phyloP scores from a whole-genome alignment of 164 flowering plant genomes.

The Magnolia kwangsiensis region DNA sequence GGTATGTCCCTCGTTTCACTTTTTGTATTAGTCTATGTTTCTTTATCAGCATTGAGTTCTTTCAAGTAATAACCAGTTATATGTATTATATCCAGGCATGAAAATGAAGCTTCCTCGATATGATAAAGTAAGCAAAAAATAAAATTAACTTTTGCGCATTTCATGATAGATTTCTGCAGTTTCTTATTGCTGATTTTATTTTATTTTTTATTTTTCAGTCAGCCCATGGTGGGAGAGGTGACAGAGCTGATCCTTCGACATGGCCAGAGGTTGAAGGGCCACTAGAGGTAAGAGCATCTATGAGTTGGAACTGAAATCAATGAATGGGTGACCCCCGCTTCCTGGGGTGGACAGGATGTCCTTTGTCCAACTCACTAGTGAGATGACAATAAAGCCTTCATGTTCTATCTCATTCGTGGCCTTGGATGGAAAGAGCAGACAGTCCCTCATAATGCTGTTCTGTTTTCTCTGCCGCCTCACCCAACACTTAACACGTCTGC shows the following conservation, averaged over 20 bases:
- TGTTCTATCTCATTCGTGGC: too few species aligned
- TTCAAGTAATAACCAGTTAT: not conserved
- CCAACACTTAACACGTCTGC: too few species aligned
- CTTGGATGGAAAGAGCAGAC: too few species aligned
- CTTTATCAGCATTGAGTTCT: not conserved
- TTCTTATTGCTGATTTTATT: slow-evolving; percentile 15
- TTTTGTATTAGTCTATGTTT: not conserved
- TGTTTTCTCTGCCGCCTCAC: too few species aligned
- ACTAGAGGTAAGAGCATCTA: slow-evolving; percentile 43
- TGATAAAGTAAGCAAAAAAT: slow-evolving; percentile 64
- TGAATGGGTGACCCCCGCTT: too few species aligned
- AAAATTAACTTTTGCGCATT: not conserved
- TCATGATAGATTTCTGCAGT: not conserved
- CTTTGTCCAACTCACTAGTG: too few species aligned
- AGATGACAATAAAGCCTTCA: too few species aligned
- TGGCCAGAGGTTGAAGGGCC: slow-evolving; percentile 99
- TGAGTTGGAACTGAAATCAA: not conserved
- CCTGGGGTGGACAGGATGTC: too few species aligned
- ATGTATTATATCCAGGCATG: slow-evolving; percentile 44
- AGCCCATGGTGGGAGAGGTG: slow-evolving; percentile 83
- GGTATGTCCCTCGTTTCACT: slow-evolving; percentile 32
- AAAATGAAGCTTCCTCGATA: slow-evolving; percentile 94
- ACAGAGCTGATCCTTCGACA: slow-evolving; percentile 77
- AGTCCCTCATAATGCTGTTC: too few species aligned
- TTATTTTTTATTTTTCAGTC: slow-evolving; percentile 42